A percentile compares a stretch with the other conserved stretches of the same genome.
Conservation (phyloP, 2,329 filamentous ascomycete genomes). For the Beauveria sp. region DNA sequence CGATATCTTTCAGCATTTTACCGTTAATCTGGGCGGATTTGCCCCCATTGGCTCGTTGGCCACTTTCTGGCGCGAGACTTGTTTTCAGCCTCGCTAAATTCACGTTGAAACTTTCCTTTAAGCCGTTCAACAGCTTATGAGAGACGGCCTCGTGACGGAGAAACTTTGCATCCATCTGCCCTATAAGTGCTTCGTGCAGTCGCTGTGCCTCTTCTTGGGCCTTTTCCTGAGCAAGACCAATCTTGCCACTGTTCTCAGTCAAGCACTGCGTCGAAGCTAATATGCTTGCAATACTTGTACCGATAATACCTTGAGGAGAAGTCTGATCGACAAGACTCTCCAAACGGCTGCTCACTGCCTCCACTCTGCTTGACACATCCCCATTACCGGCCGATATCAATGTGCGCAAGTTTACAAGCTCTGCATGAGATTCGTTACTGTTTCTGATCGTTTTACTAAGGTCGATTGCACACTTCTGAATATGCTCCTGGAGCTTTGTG, state of each 20-base stretch:
- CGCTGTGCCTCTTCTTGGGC: background rate
- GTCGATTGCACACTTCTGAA: background rate
- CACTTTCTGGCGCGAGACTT: background rate
- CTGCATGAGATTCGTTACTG: background rate
- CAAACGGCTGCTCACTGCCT: background rate
- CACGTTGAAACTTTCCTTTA: background rate
- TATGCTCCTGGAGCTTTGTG: background rate
- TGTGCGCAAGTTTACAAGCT: background rate
- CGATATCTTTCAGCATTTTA: background rate
- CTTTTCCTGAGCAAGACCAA: background rate
- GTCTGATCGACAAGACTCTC: background rate
- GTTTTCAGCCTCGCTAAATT: background rate
- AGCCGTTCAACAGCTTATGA: background rate
- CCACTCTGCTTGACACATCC: constrained; percentile 1
- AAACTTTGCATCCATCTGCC: background rate
- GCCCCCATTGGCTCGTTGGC: background rate
- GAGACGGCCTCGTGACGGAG: background rate
- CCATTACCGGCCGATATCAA: background rate
- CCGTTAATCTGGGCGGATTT: background rate
- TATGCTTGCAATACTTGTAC: background rate
- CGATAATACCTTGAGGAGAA: background rate
- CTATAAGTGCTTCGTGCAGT: background rate
- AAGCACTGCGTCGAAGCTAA: background rate
- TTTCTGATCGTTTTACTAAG: background rate
- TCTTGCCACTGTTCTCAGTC: background rate